These are phyloP conservation scores for Ophiostoma triangulosporum DNA, from an alignment of 2,329 filamentous ascomycete species.

Conservation along the genomic window DNA sequence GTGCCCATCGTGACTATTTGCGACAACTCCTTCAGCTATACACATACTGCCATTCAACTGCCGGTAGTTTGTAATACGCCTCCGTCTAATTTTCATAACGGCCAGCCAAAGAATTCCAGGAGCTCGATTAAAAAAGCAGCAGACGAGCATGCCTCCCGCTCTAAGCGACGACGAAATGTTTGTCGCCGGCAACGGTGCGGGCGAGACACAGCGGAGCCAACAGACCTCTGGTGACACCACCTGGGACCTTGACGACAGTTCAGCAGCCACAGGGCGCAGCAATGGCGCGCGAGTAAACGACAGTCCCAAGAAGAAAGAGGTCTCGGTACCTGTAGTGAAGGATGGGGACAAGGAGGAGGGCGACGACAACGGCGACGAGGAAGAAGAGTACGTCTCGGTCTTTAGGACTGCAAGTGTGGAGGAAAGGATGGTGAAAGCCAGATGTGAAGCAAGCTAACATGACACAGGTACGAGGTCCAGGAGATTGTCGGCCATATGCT, in stretches of 20 bases:
- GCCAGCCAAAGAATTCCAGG: too few species aligned
- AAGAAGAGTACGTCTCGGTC: slow-evolving; percentile 11
- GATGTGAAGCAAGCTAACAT: slow-evolving; percentile 17
- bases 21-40: too few species aligned
- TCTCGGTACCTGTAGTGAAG: slow-evolving; percentile 1
- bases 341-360: slow-evolving; percentile 14
- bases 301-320: not conserved
- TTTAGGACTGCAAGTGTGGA: not conserved
- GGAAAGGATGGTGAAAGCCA: too few species aligned
- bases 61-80: too few species aligned
- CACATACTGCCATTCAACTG: too few species aligned
- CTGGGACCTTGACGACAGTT: slow-evolving; percentile 16
- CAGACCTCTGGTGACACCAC: slow-evolving; percentile 23
- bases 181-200: slow-evolving; percentile 18
- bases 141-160: slow-evolving; percentile 17
- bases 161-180: slow-evolving; percentile 31
- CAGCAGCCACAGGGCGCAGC: slow-evolving; percentile 11
- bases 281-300: slow-evolving; percentile 1
- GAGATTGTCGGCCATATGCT: slow-evolving; percentile 55
- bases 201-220: slow-evolving; percentile 14
- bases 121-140: too few species aligned
- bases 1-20: too few species aligned
- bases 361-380: slow-evolving; percentile 21
- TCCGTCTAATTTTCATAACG: too few species aligned
- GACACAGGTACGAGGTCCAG: slow-evolving; percentile 56